A percentile compares a stretch with the other conserved stretches of the same genome.
Conservation (phyloP, 2,329 filamentous ascomycete species). For the Arthroderma sp. region DNA sequence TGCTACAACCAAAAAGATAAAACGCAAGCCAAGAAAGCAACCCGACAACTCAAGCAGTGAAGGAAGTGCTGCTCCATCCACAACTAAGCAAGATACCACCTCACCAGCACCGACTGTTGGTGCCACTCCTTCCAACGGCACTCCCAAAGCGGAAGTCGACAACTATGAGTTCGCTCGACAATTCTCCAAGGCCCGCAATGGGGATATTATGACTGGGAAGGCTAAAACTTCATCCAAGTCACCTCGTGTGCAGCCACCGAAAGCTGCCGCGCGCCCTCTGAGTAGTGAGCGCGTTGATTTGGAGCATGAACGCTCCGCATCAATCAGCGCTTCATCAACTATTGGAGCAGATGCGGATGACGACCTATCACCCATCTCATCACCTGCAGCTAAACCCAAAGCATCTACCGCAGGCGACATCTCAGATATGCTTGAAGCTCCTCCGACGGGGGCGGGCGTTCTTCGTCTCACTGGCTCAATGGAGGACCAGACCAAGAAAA, state of each 20-base stretch:
- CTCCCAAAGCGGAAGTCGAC: conserved; percentile 29
- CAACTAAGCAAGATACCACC: not conserved
- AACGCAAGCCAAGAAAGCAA: conserved; percentile 26
- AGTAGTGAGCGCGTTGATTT: conserved; percentile 32
- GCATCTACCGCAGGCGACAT: conserved; percentile 46
- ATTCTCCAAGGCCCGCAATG: conserved; percentile 57
- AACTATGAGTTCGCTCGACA: conserved; percentile 67
- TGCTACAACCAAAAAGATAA: conserved; percentile 27
- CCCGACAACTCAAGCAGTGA: conserved; percentile 14
- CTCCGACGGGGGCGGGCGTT: conserved; percentile 54
- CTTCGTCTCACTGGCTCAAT: conserved; percentile 61
- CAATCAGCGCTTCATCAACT: conserved; percentile 54
- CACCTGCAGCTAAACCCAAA: conserved; percentile 43
- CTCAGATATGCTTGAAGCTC: conserved; percentile 80
- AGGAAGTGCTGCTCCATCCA: not conserved
- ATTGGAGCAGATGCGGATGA: conserved; percentile 67
- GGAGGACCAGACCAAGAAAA: conserved; percentile 46
- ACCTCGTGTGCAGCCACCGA: conserved; percentile 43
- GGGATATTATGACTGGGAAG: conserved; percentile 42
- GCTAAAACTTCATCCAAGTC: conserved; percentile 43
- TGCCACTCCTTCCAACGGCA: conserved; percentile 1
- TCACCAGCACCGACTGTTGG: not conserved
- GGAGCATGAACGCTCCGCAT: conserved; percentile 20
- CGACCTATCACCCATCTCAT: conserved; percentile 58
- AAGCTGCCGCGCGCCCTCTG: conserved; percentile 36